These are phyloP conservation scores for Zygosaccharomyces lentus DNA, from an alignment of 805 yeast genomes.

Conservation along the genomic window DNA sequence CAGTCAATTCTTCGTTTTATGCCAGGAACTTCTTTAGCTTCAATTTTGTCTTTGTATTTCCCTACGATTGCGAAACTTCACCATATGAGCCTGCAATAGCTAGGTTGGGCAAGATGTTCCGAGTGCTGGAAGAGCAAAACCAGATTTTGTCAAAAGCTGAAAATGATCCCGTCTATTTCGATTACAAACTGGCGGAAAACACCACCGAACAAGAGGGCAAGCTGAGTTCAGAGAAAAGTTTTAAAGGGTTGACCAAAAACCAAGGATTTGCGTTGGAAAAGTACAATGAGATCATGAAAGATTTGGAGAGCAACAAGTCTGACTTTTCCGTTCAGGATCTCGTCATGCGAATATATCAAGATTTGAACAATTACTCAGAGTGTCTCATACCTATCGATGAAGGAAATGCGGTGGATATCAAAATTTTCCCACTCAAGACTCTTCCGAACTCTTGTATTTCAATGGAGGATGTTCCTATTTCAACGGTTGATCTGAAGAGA, in stretches of 20 bases:
- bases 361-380: conserved; percentile 90
- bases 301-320: conserved; percentile 21
- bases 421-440: conserved; percentile 82
- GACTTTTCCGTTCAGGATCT: conserved; percentile 62
- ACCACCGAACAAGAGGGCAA: conserved; percentile 13
- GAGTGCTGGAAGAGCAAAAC: conserved; percentile 85
- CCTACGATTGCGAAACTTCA: conserved; percentile 71
- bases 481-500: conserved; percentile 69
- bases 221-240: conserved; percentile 10
- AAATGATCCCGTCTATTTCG: conserved; percentile 39
- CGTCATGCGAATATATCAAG: conserved; percentile 88
- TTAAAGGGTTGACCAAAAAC: conserved; percentile 7
- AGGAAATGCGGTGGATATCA: conserved; percentile 86
- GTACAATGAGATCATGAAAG: conserved; percentile 30
- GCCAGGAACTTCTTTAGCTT: conserved; percentile 90
- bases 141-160: conserved; percentile 61
- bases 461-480: conserved; percentile 84
- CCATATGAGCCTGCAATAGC: conserved; percentile 84
- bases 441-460: conserved; percentile 74
- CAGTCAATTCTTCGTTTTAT: conserved; percentile 66
- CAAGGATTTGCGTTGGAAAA: conserved; percentile 16
- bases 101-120: conserved; percentile 82
- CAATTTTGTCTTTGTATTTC: conserved; percentile 89
- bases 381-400: conserved; percentile 91
- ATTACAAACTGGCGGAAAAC: conserved; percentile 20